phyloP scores from a whole-genome alignment of 164 flowering plant genomes.

The Dillenia suffruticosa region DNA sequence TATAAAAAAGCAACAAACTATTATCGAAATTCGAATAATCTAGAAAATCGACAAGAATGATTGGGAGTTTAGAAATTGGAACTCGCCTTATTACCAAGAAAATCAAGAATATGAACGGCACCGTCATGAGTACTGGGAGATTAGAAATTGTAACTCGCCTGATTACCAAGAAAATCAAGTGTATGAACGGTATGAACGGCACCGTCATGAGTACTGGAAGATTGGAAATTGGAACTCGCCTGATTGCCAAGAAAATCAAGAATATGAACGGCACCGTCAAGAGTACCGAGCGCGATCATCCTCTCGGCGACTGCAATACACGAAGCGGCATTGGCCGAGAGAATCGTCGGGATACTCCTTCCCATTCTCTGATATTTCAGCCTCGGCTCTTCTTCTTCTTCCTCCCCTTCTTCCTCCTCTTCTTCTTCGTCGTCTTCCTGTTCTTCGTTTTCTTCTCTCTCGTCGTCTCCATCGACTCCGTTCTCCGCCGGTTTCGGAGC shows the following conservation, averaged over 20 bases:
- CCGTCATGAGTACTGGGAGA: constrained; percentile 68
- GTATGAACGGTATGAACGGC: constrained; percentile 79
- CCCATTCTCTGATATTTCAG: constrained; percentile 99
- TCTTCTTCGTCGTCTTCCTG: constrained; percentile 48
- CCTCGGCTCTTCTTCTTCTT: constrained; percentile 95
- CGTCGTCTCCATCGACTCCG: constrained; percentile 89
- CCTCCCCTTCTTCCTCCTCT: constrained; percentile 63
- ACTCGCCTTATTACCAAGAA: constrained; percentile 83
- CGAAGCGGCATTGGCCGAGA: constrained; percentile 74
- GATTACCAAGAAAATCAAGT: constrained; percentile 96
- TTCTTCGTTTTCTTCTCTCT: constrained; percentile 46
- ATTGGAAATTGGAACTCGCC: constrained; percentile 21
- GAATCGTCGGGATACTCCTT: constrained; percentile 70
- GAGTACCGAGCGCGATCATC: constrained; percentile 99
- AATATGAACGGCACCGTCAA: constrained; percentile 76
- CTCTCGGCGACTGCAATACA: constrained; percentile 92
- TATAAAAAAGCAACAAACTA: no score
- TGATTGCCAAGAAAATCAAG: constrained; percentile 97
- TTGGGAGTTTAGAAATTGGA: not conserved
- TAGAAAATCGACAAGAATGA: no score
- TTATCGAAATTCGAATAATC: not conserved
- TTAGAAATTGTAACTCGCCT: constrained; percentile 27
- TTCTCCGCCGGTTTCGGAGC: constrained; percentile 55
- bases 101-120: constrained; percentile 88
- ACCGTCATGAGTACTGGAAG: constrained; percentile 83